Base-by-base conservation (phyloP, 2,329 filamentous ascomycete species). In the Talaromyces pinophilus region DNA sequence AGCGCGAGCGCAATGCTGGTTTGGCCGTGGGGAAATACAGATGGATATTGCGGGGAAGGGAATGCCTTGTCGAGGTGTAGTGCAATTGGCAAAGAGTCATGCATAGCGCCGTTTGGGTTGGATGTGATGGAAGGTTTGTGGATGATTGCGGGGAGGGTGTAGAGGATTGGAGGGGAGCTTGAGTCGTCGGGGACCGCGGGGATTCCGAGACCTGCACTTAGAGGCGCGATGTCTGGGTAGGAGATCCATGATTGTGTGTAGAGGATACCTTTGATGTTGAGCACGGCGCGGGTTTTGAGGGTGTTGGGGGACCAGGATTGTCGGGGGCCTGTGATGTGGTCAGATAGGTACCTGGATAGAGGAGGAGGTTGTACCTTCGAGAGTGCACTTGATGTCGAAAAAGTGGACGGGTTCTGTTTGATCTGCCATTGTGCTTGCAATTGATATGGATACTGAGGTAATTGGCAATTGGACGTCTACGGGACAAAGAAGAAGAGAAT, bases 131-230 rank as follows among this genome's bases (percentile, higher is more conserved):
- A 72, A 11, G 70, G 55, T 33, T 70, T 71, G 65, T 78, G 75
- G 33, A 69, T 65, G 66, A 77, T 78, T 35, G 74, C 73, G 5
- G 76, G 76, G n/a, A 78, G 72, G 8, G 75, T 78, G 64, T 76
- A 77, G 0, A 68, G 68, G 4, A 46, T 63, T 7, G n/a, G 17
- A 22, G 44, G 19, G 44, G 67, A 65, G 42, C 42, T 44, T 44
- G 48, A 52, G 2, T 63, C 35, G 17, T 67, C 63, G 42, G 22
- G 22, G 7, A 44, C 38, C 28, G 75, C 71, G 22, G 67, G 63
- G 15, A 78, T 61, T 5, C 57, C 70, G 30, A 76, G 64, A 6
- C 66, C 54, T 30, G 70, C 70, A 19, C 75, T 70, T 5, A 78
- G 57, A 6, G 75, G 72, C 3, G 70, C 70, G 30, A 75, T 73